Base-by-base conservation (phyloP, 73 alveolate genomes). In the Paramecium tetraurelia region DNA sequence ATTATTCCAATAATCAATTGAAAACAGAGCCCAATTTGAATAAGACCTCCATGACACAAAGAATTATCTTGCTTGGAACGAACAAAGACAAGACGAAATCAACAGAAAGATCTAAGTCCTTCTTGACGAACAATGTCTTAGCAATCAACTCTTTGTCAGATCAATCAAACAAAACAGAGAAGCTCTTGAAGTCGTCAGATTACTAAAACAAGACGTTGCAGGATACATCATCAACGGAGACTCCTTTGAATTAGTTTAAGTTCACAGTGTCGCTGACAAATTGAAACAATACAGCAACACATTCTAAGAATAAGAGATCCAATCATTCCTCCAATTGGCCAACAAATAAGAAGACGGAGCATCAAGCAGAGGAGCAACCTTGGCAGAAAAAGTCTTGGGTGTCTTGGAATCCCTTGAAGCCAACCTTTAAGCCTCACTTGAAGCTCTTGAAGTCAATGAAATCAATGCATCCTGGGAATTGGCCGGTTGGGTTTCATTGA, bases 401-500 rank as follows among this genome's bases (percentile, higher is more conserved):
- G 76, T 80, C 7, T 35, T 80, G 14, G 90, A 80, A 48, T 24
- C 57, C 44, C 44, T 80, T 18, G 90, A 41, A 44, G 90, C 29
- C 14, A 48, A 80, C 5, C 76, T 80, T 24, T 29, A n/a, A 40
- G 70, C 76, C 7, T 80, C 90, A 14, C 75, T 80, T 24, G n/a
- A 40, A 1, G 57, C 46, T 35, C 57, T 80, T 40, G 75, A 80
- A 48, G 43, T 22, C 1, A 80, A 80, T 48, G 90, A 80, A 80
- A 80, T 80, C 50, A 80, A 35, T 80, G 90, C 90, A 1, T 40
- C 90, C 16, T 80, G 90, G 90, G 90, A 80, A 80, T 48, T 80
- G 24, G 90, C 90, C 12, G 90, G 90, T 24, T 80, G 90, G 90
- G 90, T 80, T 11, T 80, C 90, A 40, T 80, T 80, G 50, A 44